A percentile compares a stretch with the other conserved stretches of the same genome.
These are phyloP conservation scores for Auriscalpium vulgare DNA, from an alignment of 768 basidiomycete genomes.

Conservation along the genomic window DNA sequence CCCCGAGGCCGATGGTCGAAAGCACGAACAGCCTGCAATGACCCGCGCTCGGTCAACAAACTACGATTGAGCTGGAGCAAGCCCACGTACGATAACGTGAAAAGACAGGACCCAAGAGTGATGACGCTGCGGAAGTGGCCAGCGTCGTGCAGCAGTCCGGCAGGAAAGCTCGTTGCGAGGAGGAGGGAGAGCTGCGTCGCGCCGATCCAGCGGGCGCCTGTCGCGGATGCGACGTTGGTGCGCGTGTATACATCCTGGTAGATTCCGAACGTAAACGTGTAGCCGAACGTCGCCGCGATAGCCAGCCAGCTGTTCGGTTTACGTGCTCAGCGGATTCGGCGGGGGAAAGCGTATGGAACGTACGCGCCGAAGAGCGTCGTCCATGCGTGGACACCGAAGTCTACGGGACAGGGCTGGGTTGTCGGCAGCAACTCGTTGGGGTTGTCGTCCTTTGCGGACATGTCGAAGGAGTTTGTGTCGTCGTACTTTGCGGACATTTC, in stretches of 20 bases:
- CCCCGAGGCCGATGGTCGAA: conserved; percentile 19
- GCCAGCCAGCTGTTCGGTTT: neutral
- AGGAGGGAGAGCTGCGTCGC: conserved; percentile 40
- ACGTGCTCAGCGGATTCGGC: neutral
- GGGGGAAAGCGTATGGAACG: neutral
- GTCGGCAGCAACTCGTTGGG: too few relatives aligned
- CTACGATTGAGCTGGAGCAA: neutral
- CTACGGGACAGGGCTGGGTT: too few relatives aligned
- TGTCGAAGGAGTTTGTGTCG: too few relatives aligned
- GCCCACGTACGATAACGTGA: conserved; percentile 19
- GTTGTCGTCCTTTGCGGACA: too few relatives aligned
- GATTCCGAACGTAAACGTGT: conserved; percentile 10
- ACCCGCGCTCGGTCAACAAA: conserved; percentile 14
- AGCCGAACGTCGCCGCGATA: conserved; percentile 8
- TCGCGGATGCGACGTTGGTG: conserved; percentile 1
- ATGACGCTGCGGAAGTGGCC: conserved; percentile 38
- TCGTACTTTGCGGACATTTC: too few relatives aligned
- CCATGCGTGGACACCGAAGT: neutral
- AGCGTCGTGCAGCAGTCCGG: conserved; percentile 36
- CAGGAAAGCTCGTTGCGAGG: conserved; percentile 31
- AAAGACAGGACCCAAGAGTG: conserved; percentile 15
- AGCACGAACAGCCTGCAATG: conserved; percentile 18
- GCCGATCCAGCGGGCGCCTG: conserved; percentile 37
- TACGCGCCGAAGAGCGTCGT: neutral
- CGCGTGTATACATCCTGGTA: conserved; percentile 14